These are phyloP conservation scores for Scleromitrula shiraiana DNA, from an alignment of 2,329 filamentous ascomycete species.

Conservation along the genomic window DNA sequence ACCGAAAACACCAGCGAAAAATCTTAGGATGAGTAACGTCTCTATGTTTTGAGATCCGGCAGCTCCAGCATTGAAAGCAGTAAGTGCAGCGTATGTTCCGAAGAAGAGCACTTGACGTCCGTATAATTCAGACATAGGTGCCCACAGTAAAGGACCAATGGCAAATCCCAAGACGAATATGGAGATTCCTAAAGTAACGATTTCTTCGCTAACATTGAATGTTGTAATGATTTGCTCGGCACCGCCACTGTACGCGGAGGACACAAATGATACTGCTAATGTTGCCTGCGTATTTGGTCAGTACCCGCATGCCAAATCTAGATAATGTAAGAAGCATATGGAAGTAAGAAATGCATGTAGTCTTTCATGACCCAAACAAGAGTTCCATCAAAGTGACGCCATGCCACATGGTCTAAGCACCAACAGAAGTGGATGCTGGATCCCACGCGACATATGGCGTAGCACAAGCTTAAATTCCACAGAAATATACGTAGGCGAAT, in stretches of 20 bases:
- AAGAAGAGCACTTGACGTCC: constrained; percentile 53
- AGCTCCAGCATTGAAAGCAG: constrained; percentile 53
- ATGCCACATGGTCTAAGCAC: no score
- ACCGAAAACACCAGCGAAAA: constrained; percentile 56
- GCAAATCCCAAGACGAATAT: constrained; percentile 39
- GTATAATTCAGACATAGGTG: constrained; percentile 40
- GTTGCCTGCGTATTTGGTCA: constrained; percentile 41
- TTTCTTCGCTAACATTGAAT: constrained; percentile 32
- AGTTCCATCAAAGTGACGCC: no score
- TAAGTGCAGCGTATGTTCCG: constrained; percentile 48
- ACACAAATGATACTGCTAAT: constrained; percentile 34
- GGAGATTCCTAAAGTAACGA: constrained; percentile 36
- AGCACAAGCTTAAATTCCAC: background rate
- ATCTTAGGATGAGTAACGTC: constrained; percentile 57
- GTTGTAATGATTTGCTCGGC: constrained; percentile 28
- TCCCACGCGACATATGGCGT: no score
- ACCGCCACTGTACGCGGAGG: constrained; percentile 36
- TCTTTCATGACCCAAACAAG: no score
- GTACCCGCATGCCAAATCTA: no score
- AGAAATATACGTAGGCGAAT: background rate
- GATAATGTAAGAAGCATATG: no score
- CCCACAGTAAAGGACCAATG: constrained; percentile 36
- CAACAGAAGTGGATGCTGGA: no score
- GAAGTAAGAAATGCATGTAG: no score
- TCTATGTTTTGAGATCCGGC: constrained; percentile 50